These are phyloP conservation scores for Cryptococcus sp. DNA, from an alignment of 1,284 basidiomycete species.

Conservation along the genomic window DNA sequence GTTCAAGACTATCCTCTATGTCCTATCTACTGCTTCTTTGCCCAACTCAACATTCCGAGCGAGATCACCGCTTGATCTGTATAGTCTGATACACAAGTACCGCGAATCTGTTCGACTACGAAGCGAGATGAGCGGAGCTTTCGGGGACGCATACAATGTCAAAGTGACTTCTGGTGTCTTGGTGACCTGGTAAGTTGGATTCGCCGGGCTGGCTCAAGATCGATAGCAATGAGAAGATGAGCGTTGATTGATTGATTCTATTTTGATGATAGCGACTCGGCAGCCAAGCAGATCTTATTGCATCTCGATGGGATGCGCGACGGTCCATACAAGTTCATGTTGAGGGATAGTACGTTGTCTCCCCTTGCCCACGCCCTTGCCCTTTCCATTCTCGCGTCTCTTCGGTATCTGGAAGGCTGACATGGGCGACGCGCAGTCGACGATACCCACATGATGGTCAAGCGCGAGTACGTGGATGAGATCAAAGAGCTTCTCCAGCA, in stretches of 20 bases:
- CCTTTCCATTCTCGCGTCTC: background rate
- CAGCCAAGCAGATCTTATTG: conserved; percentile 50
- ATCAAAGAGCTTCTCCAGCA: conserved; percentile 39
- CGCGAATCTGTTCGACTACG: too few species aligned
- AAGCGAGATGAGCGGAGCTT: too few species aligned
- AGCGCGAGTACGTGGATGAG: conserved; percentile 38
- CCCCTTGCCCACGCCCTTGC: background rate
- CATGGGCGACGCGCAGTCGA: conserved; percentile 30
- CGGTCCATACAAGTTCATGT: conserved; percentile 42
- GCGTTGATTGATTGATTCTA: background rate
- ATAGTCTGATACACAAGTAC: too few species aligned
- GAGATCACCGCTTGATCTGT: too few species aligned
- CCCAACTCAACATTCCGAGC: too few species aligned
- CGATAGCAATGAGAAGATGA: too few species aligned
- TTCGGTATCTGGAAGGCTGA: background rate
- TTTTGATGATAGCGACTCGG: conserved; percentile 37
- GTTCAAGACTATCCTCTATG: too few species aligned
- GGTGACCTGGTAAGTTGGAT: conserved; percentile 33
- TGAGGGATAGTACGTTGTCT: conserved; percentile 36
- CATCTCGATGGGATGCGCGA: conserved; percentile 39
- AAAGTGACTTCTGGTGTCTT: conserved; percentile 30
- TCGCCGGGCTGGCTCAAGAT: background rate
- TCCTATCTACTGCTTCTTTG: too few species aligned
- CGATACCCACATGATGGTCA: conserved; percentile 45
- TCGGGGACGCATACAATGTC: conserved; percentile 30